Base-by-base conservation (phyloP, 1,284 basidiomycete genomes). In the Volvariella volvacea region DNA sequence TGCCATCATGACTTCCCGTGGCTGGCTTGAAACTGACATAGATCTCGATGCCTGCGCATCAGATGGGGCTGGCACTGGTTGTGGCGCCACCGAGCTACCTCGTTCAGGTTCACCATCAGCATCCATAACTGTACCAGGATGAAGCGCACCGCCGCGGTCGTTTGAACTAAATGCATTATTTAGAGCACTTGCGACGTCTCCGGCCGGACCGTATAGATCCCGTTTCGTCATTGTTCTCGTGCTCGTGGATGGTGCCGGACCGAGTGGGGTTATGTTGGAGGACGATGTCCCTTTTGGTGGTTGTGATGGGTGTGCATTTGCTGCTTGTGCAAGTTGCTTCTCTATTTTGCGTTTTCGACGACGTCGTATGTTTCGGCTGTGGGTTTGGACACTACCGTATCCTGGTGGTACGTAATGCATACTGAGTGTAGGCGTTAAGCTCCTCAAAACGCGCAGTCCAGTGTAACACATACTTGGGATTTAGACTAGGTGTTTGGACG, bases 281-380 rank as follows among this genome's bases (percentile, higher is more conserved):
- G 53, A 51, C 0, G 66, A 67, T 17, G 48, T 51, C 4, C 58
- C 55, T 40, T 55, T 55, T 3, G 50, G 22, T 8, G 45, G 42
- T 36, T 12, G 12, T 8, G 45, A 40, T 36, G 6, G 12, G 36
- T 39, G 34, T 44, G 30, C 16, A 2, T 28, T 38, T 41, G 46
- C 39, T 2, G 20, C 42, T 40, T 48, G 22, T 21, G 14, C 36
- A 28, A 48, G 55, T 38, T 52, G 37, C 45, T 58, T 56, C 34
- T 6, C 25, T 12, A 66, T 67, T 12, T 28, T 28, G 6, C 6
- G 25, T 50, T 76, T 78, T 12, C 71, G 55, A 39, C 78, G 72
- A n/a, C 83, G 68, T 28, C 86, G 78, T 21, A 71, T 56, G 56
- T 89, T 88, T 2, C 86, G 76, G 28, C 66, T 69, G 8, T 74